A percentile compares a stretch with the other conserved stretches of the same genome.
These are phyloP conservation scores for Harrya chromipes DNA, from an alignment of 768 basidiomycete genomes.

Conservation along the genomic window DNA sequence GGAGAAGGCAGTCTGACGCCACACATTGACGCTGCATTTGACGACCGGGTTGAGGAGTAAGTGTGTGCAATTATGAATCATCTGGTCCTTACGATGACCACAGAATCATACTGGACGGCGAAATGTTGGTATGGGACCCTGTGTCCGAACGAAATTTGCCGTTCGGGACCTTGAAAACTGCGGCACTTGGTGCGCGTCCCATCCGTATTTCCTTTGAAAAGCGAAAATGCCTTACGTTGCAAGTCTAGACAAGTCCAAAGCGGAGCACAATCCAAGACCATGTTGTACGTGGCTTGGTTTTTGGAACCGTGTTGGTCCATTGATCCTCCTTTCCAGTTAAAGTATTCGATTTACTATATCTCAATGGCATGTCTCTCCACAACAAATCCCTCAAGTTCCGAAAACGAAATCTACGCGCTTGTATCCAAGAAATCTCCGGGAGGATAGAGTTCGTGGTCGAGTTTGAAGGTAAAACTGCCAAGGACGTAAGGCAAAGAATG, in stretches of 20 bases:
- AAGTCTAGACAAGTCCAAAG: constrained; percentile 61
- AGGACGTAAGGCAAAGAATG: constrained; percentile 79
- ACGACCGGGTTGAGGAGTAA: constrained; percentile 76
- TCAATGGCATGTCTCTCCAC: constrained; percentile 80
- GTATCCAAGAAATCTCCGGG: constrained; percentile 67
- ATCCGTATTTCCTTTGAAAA: background rate
- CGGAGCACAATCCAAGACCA: constrained; percentile 74
- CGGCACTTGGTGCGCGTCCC: constrained; percentile 66
- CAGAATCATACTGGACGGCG: constrained; percentile 93
- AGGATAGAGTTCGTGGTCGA: constrained; percentile 78
- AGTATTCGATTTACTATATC: constrained; percentile 89
- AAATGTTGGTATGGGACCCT: constrained; percentile 99
- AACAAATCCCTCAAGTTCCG: constrained; percentile 70
- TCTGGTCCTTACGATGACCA: constrained; percentile 5
- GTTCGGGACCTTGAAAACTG: constrained; percentile 92
- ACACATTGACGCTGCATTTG: constrained; percentile 73
- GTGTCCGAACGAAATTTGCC: constrained; percentile 82
- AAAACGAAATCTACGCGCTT: constrained; percentile 70
- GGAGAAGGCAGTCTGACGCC: constrained; percentile 88
- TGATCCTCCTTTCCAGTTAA: constrained; percentile 64
- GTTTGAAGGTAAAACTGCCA: constrained; percentile 69
- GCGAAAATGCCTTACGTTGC: background rate
- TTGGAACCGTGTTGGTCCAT: background rate
- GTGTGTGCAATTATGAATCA: constrained; percentile 23
- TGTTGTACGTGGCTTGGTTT: constrained; percentile 64